phyloP scores from a whole-genome alignment of 2,329 filamentous ascomycete genomes.

The Ophiobolus disseminans region DNA sequence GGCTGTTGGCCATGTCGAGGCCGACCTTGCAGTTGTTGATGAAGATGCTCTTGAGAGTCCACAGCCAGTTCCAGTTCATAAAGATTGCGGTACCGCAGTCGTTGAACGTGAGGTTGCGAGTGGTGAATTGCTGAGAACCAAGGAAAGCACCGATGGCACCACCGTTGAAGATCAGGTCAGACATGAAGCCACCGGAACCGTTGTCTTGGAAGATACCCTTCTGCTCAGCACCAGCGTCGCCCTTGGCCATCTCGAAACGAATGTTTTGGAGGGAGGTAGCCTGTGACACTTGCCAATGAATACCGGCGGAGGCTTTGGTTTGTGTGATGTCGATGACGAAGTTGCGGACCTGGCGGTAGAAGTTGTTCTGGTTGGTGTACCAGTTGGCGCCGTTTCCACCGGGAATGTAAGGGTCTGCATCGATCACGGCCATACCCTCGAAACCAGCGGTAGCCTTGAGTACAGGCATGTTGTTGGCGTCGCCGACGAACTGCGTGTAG shows the following conservation, averaged over 20 bases:
- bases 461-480: constrained; percentile 73
- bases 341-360: constrained; percentile 63
- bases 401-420: constrained; percentile 81
- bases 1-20: constrained; percentile 60
- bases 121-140: constrained; percentile 70
- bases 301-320: constrained; percentile 54
- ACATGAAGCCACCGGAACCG: constrained; percentile 66
- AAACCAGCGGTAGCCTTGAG: constrained; percentile 73
- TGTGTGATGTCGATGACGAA: constrained; percentile 58
- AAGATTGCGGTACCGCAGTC: constrained; percentile 58
- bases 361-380: constrained; percentile 63
- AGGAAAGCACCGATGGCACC: constrained; percentile 66
- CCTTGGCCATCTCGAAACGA: constrained; percentile 63
- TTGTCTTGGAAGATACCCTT: constrained; percentile 68
- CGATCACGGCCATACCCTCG: constrained; percentile 84
- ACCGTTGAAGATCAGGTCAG: constrained; percentile 66
- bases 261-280: constrained; percentile 70
- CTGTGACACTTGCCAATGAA: constrained; percentile 74
- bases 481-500: constrained; percentile 91
- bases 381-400: constrained; percentile 61
- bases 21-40: constrained; percentile 57
- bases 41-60: constrained; percentile 56
- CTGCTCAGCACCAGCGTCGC: constrained; percentile 56
- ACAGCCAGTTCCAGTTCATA: constrained; percentile 64
- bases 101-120: constrained; percentile 60